Percentiles rank a stretch among this genome's conserved stretches.
phyloP scores from a whole-genome alignment of 306 rosid genomes.

The Prunus armeniaca region DNA sequence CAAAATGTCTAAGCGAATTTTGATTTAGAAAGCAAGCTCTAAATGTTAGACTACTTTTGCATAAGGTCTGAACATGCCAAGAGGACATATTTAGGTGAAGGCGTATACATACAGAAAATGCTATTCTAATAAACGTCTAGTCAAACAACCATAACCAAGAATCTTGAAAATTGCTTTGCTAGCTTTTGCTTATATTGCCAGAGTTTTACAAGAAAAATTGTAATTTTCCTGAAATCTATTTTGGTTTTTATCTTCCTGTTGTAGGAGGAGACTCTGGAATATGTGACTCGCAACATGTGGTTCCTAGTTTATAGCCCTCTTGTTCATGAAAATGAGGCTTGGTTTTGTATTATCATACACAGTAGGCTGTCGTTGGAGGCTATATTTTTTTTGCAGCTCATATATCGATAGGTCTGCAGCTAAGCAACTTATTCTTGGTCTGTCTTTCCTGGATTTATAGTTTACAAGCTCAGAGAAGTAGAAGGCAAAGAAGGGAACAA shows the following conservation, averaged over 20 bases:
- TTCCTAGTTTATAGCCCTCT: constrained; percentile 78
- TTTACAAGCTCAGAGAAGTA: constrained; percentile 13
- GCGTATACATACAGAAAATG: background rate
- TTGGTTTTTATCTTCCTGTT: background rate
- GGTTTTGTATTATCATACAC: background rate
- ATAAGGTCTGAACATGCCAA: background rate
- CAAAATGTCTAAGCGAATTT: background rate
- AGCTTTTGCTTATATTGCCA: background rate
- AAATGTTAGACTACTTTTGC: background rate
- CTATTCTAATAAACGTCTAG: background rate
- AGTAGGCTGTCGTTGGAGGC: background rate
- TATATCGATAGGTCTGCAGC: constrained; percentile 9
- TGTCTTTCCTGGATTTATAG: constrained; percentile 15
- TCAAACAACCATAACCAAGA: background rate
- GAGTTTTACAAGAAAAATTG: background rate
- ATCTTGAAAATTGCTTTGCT: background rate
- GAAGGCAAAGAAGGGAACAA: constrained; percentile 7
- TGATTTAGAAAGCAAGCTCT: background rate
- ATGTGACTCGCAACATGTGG: constrained; percentile 68
- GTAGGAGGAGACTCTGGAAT: constrained; percentile 15
- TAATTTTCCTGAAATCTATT: background rate
- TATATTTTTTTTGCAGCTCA: background rate
- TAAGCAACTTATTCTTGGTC: constrained; percentile 18
- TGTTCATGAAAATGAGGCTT: constrained; percentile 61
- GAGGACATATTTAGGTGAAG: background rate